Evolutionary conservation across 257 asterid genomes (phyloP), one percentile per base, ranked within the genome.

Genomic region (Solanum tarijense): DNA sequence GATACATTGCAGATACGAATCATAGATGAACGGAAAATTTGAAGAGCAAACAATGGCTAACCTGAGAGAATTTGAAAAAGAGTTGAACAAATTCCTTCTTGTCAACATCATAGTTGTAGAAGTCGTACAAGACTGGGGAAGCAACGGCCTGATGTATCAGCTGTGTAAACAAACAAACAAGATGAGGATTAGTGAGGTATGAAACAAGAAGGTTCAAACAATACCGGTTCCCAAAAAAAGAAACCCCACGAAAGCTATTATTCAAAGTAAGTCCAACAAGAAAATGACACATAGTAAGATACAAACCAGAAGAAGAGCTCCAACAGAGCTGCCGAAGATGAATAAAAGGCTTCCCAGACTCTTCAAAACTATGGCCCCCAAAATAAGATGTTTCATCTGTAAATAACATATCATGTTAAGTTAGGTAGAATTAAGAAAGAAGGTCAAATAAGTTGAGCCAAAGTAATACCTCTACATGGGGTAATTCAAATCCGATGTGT

Each of bases 41-140:
- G 68, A 29, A 7, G 38, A 39, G 29, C 29, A 36, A 8, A 23
- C 10, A 62, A 79, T 18, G 65, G 68, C 91, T 65, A 18, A 96
- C 99, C 99, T 96, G 96, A 12, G 98, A 86, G 58, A 97, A 97
- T 90, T 97, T 95, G 89, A 89, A 82, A 91, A 95, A 94, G 48
- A 94, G 96, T 86, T 92, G 94, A 87, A 88, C 85, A 65, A 93
- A 96, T 84, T 94, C 99, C 88, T 94, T 94, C 90, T 90, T 92
- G 90, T 94, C 97, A 73, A 92, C 96, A 11, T 94, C 99, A n/a
- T 94, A 94, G 92, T 97, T 97, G 94, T 97, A 97, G 93, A 97
- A 97, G 91, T 97, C 99, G 12, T 91, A 97, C 90, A 96, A 87
- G 90, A 97, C 90, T 31, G 99, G 98, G 9, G 96, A 87, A 38